phyloP scores from a whole-genome alignment of 148 eudicot genomes.

The Rhododendron molle region DNA sequence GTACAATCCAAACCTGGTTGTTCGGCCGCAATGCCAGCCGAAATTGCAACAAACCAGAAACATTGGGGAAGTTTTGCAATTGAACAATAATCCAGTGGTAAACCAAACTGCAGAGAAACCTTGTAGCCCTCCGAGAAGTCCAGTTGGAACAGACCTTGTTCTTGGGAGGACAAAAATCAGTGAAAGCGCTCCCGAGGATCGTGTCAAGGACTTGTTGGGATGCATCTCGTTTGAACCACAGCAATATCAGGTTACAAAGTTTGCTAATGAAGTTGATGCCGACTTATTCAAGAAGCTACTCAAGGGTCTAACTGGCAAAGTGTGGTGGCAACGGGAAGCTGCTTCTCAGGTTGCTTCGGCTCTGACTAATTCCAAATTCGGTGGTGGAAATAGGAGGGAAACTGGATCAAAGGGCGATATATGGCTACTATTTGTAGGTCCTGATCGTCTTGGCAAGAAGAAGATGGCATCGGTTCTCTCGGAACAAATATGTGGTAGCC shows the following conservation, averaged over 20 bases:
- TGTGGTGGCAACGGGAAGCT: slow-evolving; percentile 94
- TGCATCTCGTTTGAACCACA: slow-evolving; percentile 61
- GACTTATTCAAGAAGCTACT: slow-evolving; percentile 78
- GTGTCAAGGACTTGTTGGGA: slow-evolving; percentile 51
- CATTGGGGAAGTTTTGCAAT: slow-evolving; percentile 38
- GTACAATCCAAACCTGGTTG: slow-evolving; percentile 54
- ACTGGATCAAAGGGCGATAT: slow-evolving; percentile 65
- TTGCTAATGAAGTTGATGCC: slow-evolving; percentile 45
- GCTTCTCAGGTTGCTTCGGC: slow-evolving; percentile 72
- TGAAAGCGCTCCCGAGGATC: slow-evolving; percentile 22
- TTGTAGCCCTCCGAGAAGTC: slow-evolving; percentile 52
- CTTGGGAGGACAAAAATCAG: slow-evolving; percentile 47
- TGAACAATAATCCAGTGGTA: slow-evolving; percentile 31
- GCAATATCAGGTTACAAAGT: slow-evolving; percentile 31
- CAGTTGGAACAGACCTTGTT: slow-evolving; percentile 80
- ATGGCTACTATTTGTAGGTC: slow-evolving; percentile 84
- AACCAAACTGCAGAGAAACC: slow-evolving; percentile 17
- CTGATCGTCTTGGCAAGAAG: slow-evolving; percentile 79
- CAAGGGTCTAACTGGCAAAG: slow-evolving; percentile 76
- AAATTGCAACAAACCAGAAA: slow-evolving; percentile 39
- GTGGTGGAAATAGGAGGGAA: slow-evolving; percentile 49
- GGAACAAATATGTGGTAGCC: slow-evolving; percentile 53
- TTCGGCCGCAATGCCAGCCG: slow-evolving; percentile 45
- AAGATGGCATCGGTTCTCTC: slow-evolving; percentile 82
- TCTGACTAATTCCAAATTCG: slow-evolving; percentile 55